Base-by-base conservation (phyloP, 2,329 filamentous ascomycete genomes). In the Nothopassalora personata region DNA sequence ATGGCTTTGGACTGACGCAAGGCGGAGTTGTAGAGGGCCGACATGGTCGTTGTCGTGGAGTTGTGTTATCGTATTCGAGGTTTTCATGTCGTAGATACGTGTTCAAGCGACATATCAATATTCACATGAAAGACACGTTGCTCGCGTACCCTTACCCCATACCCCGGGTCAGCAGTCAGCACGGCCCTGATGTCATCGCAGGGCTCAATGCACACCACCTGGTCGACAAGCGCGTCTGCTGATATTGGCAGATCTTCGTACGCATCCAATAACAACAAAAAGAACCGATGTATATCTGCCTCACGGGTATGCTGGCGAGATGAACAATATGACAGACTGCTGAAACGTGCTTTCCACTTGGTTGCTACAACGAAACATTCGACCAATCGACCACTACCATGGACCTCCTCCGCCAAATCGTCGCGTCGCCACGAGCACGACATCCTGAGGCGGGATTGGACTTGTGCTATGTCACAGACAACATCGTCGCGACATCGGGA, bases 391-490 rank as follows among this genome's bases (percentile, higher is more conserved):
- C 34, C 54, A 15, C 23, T 23, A 46, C 39, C 10, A 66, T 66
- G 64, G 64, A 66, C 55, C 55, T 97, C 62, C 83, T 97, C 66
- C 89, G 93, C 68, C 90, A 96, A 73, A 90, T 97, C 64, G 91
- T 97, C 62, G 91, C 94, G 48, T 88, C 92, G 9, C 93, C 94
- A 11, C 86, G 94, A 65, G 81, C 87, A 60, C 85, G 87, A 68
- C 92, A 97, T 72, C 83, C 89, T 31, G 93, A 97, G 78, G 88
- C 93, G 7, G 89, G 89, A 5, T 82, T 99, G 28, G 94, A 99
- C 73, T 83, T 99, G 48, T 97, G 93, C 80, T 99, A 99, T 75
- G 92, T 97, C 36, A 96, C 91, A 0, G 86, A 92, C 69, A 85
- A 89, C 69, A 90, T 86, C 64, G 82, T 84, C 66, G 81, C 76